These are phyloP conservation scores for Candida verbasci DNA, from an alignment of 805 yeast species.

Conservation along the genomic window DNA sequence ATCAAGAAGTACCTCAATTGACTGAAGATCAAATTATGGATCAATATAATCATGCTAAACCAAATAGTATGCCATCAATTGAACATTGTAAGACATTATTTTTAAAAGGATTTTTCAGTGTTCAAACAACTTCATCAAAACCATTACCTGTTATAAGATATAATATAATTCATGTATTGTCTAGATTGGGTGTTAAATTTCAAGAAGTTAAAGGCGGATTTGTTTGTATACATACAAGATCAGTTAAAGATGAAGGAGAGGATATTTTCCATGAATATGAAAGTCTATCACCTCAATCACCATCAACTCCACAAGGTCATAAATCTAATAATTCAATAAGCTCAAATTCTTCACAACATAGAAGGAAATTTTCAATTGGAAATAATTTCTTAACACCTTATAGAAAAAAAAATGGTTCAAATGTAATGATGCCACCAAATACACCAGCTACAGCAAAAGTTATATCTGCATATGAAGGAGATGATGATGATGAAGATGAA, in stretches of 20 bases:
- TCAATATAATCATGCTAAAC: conserved; percentile 51
- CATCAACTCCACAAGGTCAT: conserved; percentile 34
- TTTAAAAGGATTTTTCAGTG: conserved; percentile 89
- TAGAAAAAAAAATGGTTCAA: conserved; percentile 46
- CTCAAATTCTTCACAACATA: conserved; percentile 34
- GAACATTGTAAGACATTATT: conserved; percentile 89
- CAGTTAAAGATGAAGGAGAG: conserved; percentile 22
- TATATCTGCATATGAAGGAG: conserved; percentile 22
- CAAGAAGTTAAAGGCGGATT: conserved; percentile 94
- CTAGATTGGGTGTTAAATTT: conserved; percentile 71
- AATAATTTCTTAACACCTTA: conserved; percentile 46
- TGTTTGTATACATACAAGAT: conserved; percentile 68
- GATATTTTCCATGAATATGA: conserved; percentile 15
- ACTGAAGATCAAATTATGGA: conserved; percentile 40
- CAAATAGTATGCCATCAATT: conserved; percentile 87
- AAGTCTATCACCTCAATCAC: conserved; percentile 31
- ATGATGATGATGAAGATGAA: conserved; percentile 28
- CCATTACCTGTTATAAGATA: conserved; percentile 85
- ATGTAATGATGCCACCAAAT: conserved; percentile 42
- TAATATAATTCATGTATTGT: conserved; percentile 73
- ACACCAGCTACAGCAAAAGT: conserved; percentile 51
- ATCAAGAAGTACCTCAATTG: conserved; percentile 29
- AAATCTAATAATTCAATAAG: conserved; percentile 35
- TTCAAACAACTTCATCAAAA: conserved; percentile 90
- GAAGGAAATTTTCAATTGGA: conserved; percentile 63